These are phyloP conservation scores for Carex pumila DNA, from an alignment of 176 grass and related monocot genomes.

Conservation along the genomic window DNA sequence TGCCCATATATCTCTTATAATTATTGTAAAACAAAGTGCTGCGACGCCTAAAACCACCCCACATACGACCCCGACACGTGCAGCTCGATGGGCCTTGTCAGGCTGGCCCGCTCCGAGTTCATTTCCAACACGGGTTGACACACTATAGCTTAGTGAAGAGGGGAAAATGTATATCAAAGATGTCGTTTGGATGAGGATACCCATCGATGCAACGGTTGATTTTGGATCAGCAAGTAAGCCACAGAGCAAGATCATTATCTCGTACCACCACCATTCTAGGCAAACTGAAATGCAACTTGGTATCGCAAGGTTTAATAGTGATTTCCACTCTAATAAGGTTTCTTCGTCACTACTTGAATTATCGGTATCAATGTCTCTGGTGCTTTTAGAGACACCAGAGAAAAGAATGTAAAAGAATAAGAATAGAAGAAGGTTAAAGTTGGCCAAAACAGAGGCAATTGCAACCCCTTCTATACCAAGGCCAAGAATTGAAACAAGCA, in stretches of 20 bases:
- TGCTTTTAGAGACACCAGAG: conserved; percentile 35
- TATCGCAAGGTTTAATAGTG: conserved; percentile 52
- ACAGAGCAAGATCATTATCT: conserved; percentile 91
- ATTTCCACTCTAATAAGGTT: conserved; percentile 34
- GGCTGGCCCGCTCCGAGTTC: conserved; percentile 65
- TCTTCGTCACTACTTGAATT: conserved; percentile 11
- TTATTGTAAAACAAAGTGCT: conserved; percentile 56
- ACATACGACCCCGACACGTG: conserved; percentile 43
- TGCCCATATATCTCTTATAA: conserved; percentile 51
- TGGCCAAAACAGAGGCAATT: conserved; percentile 58
- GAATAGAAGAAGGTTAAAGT: conserved; percentile 69
- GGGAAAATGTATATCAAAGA: conserved; percentile 93
- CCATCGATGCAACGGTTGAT: conserved; percentile 80
- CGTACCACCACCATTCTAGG: conserved; percentile 96
- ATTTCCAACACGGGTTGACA: conserved; percentile 73
- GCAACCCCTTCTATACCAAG: conserved; percentile 75
- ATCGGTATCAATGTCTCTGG: background rate
- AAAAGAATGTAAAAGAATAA: conserved; percentile 54
- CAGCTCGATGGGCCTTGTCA: conserved; percentile 51
- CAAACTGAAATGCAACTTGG: conserved; percentile 87
- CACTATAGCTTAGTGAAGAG: conserved; percentile 71
- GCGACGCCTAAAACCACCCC: conserved; percentile 49
- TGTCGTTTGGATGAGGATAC: conserved; percentile 82
- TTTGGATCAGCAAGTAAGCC: conserved; percentile 69
- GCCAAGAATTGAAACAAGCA: conserved; percentile 50